Base-by-base conservation (phyloP, 2,329 filamentous ascomycete genomes). In the Monilinia laxa region DNA sequence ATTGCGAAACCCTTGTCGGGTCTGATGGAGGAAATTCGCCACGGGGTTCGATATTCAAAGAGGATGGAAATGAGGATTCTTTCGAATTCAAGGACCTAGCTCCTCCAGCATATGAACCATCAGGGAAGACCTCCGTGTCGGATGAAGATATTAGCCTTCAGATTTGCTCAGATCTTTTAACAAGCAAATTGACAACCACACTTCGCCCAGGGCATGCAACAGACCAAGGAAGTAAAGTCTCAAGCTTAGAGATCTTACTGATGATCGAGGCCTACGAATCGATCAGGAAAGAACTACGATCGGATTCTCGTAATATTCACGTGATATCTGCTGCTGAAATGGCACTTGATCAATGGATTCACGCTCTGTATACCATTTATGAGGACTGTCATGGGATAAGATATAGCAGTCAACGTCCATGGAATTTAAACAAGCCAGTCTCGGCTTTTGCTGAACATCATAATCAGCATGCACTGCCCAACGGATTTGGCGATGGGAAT, bases 241-340 rank as follows among this genome's bases (percentile, higher is more conserved):
- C 73, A 38, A 72, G 73, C 49, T 62, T 76, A 10, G 72, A 76
- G 54, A 73, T 76, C 40, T 56, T 73, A 10, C 72, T 75, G 42
- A 74, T 76, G 73, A 76, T 76, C 31, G 74, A 76, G 65, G 69
- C 74, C 1, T 76, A 76, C 54, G 74, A 76, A 64, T 70, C 68
- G 1, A 65, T 74, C 3, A 71, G 72, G 49, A 62, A 70, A 40
- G 68, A 71, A 25, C 55, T 70, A 12, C 64, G 65, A 42, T 60
- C 70, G 4, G 4, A 60, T 51, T 57, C 67, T 35, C 49, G 63
- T n/a, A 65, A 67, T 28, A 40, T 62, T 45, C 71, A 75, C 42
- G 66, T 73, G 62, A 58, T 49, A 0, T 49, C 11, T 4, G 47
- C 63, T 2, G 68, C 72, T 2, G 73, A 75, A 35, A 51, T 60